These are phyloP conservation scores for Rosa lucieae DNA, from an alignment of 306 rosid genomes.

Conservation along the genomic window DNA sequence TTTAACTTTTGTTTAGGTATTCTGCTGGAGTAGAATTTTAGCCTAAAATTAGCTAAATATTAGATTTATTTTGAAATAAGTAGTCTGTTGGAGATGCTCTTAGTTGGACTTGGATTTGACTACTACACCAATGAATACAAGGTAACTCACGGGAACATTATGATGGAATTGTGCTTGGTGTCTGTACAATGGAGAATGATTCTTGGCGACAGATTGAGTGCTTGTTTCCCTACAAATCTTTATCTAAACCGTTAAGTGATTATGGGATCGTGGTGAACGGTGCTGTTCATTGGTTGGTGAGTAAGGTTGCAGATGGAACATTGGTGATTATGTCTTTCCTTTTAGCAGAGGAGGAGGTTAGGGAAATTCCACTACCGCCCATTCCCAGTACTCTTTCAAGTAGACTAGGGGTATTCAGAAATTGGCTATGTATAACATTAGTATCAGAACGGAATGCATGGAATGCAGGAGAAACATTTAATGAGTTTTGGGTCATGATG, in stretches of 20 bases:
- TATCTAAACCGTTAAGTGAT: too few species aligned
- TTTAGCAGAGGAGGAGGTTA: neutral
- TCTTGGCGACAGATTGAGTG: neutral
- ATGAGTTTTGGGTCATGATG: conserved; percentile 10
- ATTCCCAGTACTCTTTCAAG: too few species aligned
- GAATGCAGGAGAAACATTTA: too few species aligned
- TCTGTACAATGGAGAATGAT: neutral
- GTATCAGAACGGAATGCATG: too few species aligned
- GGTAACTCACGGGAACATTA: neutral
- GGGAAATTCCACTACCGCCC: neutral
- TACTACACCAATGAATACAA: neutral
- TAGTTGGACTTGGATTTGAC: neutral
- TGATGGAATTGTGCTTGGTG: neutral
- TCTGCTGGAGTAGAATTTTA: too few species aligned
- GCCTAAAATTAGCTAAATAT: too few species aligned
- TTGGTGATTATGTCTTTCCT: neutral
- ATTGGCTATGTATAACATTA: neutral
- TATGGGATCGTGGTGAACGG: neutral
- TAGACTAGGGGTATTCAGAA: neutral
- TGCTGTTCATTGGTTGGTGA: neutral
- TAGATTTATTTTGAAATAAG: too few species aligned
- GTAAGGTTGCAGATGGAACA: neutral
- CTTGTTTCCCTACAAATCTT: neutral
- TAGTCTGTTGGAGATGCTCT: too few species aligned
- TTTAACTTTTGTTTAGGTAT: too few species aligned